Evolutionary conservation across 2,329 filamentous ascomycete species (phyloP), one percentile per base, ranked within the genome.

Genomic region (Elsinoe australis): DNA sequence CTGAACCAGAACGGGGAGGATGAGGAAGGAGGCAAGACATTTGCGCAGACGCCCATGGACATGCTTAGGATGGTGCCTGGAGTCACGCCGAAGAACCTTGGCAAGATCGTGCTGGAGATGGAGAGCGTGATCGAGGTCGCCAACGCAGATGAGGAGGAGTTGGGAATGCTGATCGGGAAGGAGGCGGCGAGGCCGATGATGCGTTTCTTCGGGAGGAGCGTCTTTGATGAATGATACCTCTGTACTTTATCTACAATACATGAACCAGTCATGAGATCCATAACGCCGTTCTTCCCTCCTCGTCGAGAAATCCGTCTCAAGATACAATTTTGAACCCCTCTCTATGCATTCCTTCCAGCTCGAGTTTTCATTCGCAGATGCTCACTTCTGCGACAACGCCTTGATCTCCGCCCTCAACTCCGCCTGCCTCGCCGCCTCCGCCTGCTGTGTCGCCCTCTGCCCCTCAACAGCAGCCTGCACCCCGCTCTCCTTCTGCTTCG

Each of bases 61-160:
- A 94, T 96, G 86, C 68, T 98, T 53, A 73, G 83, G 21, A 77
- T 80, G 1, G 82, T 96, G 9, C 92, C 92, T 0, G 92, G 92
- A 0, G 78, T 96, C 10, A 90, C 79, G 26, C 80, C 82, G 8
- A 84, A 87, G 67, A 88, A 86, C 52, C 72, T 94, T 26, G 80
- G 78, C 59, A 79, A 78, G 52, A 58, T 98, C 36, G 80, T 84
- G 26, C 60, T 88, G 15, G 77, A 85, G 61, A 79, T 83, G 55
- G 82, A 83, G 55, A 94, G 80, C 65, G 72, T 98, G 26, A 71
- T 74, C 47, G 88, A 94, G 58, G 73, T 98, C 55, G 87, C 87
- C 24, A 95, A 95, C 66, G 87, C 94, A 79, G 73, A 72, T n/a
- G 73, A 81, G 51, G 75, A 76, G 41, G 84, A 89, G 56, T 66